phyloP scores from a whole-genome alignment of 2,329 filamentous ascomycete genomes.

The Talaromyces sp. region DNA sequence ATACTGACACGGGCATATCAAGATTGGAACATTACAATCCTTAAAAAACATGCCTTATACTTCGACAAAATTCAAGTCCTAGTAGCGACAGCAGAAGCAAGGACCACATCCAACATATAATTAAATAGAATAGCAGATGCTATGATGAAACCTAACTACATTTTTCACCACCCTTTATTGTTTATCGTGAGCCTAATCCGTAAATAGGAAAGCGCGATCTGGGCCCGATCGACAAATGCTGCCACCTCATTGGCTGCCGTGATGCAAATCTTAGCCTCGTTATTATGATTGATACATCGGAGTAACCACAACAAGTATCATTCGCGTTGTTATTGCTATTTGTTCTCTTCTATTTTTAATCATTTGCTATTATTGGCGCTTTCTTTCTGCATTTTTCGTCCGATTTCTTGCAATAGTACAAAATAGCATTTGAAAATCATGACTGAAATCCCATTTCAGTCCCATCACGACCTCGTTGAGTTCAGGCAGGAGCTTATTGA shows the following conservation, averaged over 20 bases:
- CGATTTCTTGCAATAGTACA: background rate
- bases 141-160: no score
- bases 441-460: constrained; percentile 20
- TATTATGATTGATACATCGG: background rate
- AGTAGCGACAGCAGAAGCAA: no score
- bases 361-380: background rate
- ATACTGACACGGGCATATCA: no score
- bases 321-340: background rate
- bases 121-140: no score
- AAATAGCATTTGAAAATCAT: constrained; percentile 14
- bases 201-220: background rate
- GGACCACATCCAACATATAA: no score
- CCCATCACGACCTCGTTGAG: constrained; percentile 24
- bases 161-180: no score
- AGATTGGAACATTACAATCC: no score
- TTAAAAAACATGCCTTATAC: no score
- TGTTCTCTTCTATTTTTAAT: background rate
- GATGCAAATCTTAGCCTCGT: background rate
- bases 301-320: background rate
- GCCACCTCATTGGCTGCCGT: background rate
- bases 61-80: no score
- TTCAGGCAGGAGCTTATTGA: constrained; percentile 21
- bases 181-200: background rate
- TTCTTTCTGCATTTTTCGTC: background rate
- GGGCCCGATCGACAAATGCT: background rate